Base-by-base conservation (phyloP, 192 early-diverging fungal genomes). In the Coemansia sp. region DNA sequence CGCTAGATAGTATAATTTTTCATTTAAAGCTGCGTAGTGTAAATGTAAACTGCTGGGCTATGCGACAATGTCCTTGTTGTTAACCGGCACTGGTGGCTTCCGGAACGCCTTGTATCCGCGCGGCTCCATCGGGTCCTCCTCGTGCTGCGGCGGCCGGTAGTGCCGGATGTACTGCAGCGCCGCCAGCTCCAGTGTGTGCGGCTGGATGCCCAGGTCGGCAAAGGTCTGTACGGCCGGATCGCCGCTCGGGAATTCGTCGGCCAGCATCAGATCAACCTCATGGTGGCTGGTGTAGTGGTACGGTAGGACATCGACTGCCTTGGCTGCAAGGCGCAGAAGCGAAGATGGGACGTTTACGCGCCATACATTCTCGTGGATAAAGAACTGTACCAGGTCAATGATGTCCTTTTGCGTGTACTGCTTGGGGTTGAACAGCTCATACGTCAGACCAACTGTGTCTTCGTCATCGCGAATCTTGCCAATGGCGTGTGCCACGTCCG, bases 401-500 rank as follows among this genome's bases (percentile, higher is more conserved):
- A 98, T 61, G 36, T 89, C 71, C 60, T 73, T 70, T 61, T 87
- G 88, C 18, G 85, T 83, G 82, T 92, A 96, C 65, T 88, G 87
- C 66, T 85, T 82, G 62, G 85, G 74, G 54, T 90, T 93, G 70
- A 85, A 92, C 26, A 98, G 86, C 82, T 98, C 97, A 60, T 91
- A 92, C 20, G 87, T 92, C 84, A 93, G 87, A 34, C 94, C 94
- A 18, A 87, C 80, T 3, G 89, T 87, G 25, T 80, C 76, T 55
- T 89, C 86, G 69, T 90, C 87, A 34, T 84, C 84, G 61, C 86
- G 71, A 74, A 94, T 88, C 28, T 79, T 68, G 58, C 88, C 87
- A 60, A 98, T 85, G 36, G 87, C 93, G 50, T 83, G 71, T 37
- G 95, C 96, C 42, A 98, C 90, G 74, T 98, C 96, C 25, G 86